Evolutionary conservation across 805 yeast genomes (phyloP), one percentile per base, ranked within the genome.

Genomic region (Zygoascus ofunaensis): DNA sequence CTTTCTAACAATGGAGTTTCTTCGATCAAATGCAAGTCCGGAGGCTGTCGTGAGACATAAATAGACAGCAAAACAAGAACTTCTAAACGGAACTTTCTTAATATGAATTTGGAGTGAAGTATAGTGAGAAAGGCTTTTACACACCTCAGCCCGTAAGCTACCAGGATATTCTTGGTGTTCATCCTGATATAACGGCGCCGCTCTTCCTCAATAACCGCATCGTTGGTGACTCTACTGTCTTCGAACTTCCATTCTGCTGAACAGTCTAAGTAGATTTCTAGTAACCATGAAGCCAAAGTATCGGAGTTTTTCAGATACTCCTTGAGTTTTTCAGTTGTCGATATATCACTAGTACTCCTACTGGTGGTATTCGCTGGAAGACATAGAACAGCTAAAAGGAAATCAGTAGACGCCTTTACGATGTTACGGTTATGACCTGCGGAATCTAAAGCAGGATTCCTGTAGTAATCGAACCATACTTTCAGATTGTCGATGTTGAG

Each of bases 371-470:
- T 12, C 7, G 30, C 12, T 7, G 30, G 30, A 12, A 26, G 30
- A 26, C 30, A 26, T 45, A 62, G 47, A 10, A 66, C 53, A 12
- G 55, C 48, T 26, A 49, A 37, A 19, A 67, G 36, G 34, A 67
- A 61, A 7, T 56, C 53, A 12, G 61, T 50, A n/a, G 68, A 45
- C 5, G 58, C 54, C 19, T 49, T 47, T 2, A 65, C 70, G 1
- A 73, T 62, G 5, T 54, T 55, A n/a, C 66, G 52, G 44, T 66
- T 69, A 42, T 61, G 64, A 2, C 83, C 80, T 0, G 81, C 79
- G 30, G 82, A 74, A 52, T 79, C 80, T 3, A 78, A 62, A 0
- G 82, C 78, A 0, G 76, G 73, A 10, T 63, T 62, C 10, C 70
- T 53, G 46, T 76, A 71, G 30, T 71, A 64, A 23, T 64, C 60